phyloP scores from a whole-genome alignment of 768 basidiomycete genomes.

The Harrya chromipes region DNA sequence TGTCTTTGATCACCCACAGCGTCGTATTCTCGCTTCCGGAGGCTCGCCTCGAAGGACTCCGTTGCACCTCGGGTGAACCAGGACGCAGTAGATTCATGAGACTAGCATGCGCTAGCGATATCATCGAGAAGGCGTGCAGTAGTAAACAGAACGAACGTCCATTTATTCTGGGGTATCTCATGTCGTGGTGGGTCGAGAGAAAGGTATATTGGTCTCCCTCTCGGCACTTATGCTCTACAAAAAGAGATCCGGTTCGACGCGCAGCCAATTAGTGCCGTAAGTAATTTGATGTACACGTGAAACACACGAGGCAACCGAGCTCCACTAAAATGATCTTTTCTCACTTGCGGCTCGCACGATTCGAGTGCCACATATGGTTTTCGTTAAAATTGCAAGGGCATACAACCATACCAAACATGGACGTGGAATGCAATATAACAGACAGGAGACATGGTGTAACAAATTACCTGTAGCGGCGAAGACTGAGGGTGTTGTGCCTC shows the following conservation, averaged over 20 bases:
- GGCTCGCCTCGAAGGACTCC: conserved; percentile 14
- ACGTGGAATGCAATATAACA: conserved; percentile 16
- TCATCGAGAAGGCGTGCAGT: conserved; percentile 13
- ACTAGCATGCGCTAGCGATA: conserved; percentile 13
- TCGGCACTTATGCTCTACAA: neutral
- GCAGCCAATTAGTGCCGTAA: conserved; percentile 18
- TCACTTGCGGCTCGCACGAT: neutral
- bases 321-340: conserved; percentile 2
- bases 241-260: conserved; percentile 8
- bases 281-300: conserved; percentile 17
- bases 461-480: conserved; percentile 78
- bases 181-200: conserved; percentile 11
- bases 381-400: conserved; percentile 11
- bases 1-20: conserved; percentile 67
- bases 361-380: conserved; percentile 9
- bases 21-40: conserved; percentile 32
- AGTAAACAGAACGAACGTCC: conserved; percentile 8
- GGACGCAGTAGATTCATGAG: conserved; percentile 4
- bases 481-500: conserved; percentile 96
- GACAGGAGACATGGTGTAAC: neutral
- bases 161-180: conserved; percentile 10
- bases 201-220: neutral
- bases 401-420: conserved; percentile 31
- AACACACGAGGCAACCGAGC: conserved; percentile 16
- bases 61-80: neutral